Base-by-base conservation (phyloP, 78 protist species). In the slime mould (Dictyostelium discoideum) region DNA sequence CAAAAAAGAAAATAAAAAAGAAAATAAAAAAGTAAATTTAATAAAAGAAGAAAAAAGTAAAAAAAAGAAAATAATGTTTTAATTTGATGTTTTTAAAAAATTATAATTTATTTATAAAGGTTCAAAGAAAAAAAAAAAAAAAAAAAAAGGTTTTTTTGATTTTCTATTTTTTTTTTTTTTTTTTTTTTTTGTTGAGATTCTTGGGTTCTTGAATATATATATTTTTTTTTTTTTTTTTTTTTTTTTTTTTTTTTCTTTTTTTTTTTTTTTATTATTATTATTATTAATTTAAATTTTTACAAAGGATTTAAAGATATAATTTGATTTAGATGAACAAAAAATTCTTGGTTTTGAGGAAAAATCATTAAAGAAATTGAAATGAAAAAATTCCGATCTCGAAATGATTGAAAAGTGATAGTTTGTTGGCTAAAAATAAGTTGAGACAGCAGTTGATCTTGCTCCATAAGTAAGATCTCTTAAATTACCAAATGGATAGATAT, bases 371-470 rank as follows among this genome's bases (percentile, higher is more conserved):
- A 60, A 60, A 60, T 60, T 60, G 22, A 60, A 60, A 60, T 54
- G 14, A 13, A 4, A 60, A 1, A 4, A 20, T 60, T 60, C 9
- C n/a, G 69, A 60, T 60, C 9, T 60, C n/a, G 5, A 20, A 60
- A 20, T 60, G 69, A 60, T 60, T 20, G n/a, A 16, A 16, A 60
- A 60, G n/a, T 60, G 69, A 20, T 18, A 20, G 18, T 60, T 60
- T 60, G 69, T 39, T 22, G 83, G 44, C 86, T 82, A 82, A 54
- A 82, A 82, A 82, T 82, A 82, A 40, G 54, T 44, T n/a, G 86
- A 82, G 10, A 77, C 37, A 20, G 69, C 8, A 1, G n/a, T 39
- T 29, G 54, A n/a, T 20, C 60, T 76, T 0, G 57, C 20, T 7
- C 93, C 93, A 69, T 79, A 87, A 1, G 65, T 18, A 16, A 87